These are phyloP conservation scores for Diaporthe vexans DNA, from an alignment of 2,329 filamentous ascomycete species.

Conservation along the genomic window DNA sequence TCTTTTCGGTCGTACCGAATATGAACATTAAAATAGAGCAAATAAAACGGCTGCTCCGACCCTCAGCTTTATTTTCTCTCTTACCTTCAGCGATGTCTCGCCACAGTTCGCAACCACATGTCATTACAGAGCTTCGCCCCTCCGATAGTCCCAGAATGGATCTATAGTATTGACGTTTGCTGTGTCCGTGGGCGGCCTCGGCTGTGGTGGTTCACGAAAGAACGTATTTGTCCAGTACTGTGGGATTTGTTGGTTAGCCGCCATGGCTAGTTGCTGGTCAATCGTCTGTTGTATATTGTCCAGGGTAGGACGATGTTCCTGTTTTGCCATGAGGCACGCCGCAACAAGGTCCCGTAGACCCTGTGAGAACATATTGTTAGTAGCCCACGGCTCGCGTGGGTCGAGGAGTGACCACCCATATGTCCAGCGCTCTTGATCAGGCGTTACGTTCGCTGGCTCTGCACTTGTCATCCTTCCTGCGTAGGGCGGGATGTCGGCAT, in stretches of 20 bases:
- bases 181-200: neutral
- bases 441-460: neutral
- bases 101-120: neutral
- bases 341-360: neutral
- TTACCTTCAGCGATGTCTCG: no score
- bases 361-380: neutral
- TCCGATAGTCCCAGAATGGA: neutral
- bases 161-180: neutral
- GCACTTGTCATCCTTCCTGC: neutral
- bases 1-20: no score
- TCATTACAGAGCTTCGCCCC: neutral
- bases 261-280: neutral
- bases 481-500: neutral
- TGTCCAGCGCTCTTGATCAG: conserved; percentile 26
- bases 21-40: no score
- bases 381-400: neutral
- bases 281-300: neutral
- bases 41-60: no score
- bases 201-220: neutral
- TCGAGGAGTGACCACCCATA: conserved; percentile 18
- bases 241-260: neutral
- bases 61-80: neutral
- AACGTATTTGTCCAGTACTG: neutral
- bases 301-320: conserved; percentile 11
- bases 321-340: conserved; percentile 21